These are phyloP conservation scores for Vararia minispora DNA, from an alignment of 768 basidiomycete species.

Conservation along the genomic window DNA sequence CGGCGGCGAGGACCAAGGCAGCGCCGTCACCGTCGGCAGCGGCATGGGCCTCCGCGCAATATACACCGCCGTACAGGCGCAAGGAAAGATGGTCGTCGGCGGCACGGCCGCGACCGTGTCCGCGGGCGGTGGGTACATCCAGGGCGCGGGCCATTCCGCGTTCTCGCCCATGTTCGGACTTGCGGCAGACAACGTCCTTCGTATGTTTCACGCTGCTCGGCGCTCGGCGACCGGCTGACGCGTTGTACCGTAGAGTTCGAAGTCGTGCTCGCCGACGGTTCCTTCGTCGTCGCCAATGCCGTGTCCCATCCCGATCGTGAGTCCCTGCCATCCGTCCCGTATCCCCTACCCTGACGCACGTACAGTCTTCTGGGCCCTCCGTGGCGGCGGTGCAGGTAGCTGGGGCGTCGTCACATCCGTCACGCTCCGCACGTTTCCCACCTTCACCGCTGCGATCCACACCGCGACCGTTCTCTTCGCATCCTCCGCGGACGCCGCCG, in stretches of 20 bases:
- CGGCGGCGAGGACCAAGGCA: slow-evolving; percentile 14
- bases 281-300: slow-evolving; percentile 17
- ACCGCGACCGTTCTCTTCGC: not conserved
- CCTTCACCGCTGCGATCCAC: slow-evolving; percentile 3
- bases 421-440: slow-evolving; percentile 10
- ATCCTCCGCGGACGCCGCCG: not conserved
- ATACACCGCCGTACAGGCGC: slow-evolving; percentile 12
- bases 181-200: slow-evolving; percentile 19
- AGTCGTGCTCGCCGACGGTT: slow-evolving; percentile 22
- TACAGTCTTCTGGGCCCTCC: slow-evolving; percentile 16
- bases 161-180: slow-evolving; percentile 18
- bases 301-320: slow-evolving; percentile 18
- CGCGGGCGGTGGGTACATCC: slow-evolving; percentile 23
- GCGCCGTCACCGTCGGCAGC: slow-evolving; percentile 16
- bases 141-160: slow-evolving; percentile 22
- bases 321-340: not conserved
- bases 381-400: slow-evolving; percentile 5
- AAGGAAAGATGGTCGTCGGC: slow-evolving; percentile 16
- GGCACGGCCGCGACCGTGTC: slow-evolving; percentile 20
- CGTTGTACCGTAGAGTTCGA: slow-evolving; percentile 16
- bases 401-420: slow-evolving; percentile 9
- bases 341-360: slow-evolving; percentile 4
- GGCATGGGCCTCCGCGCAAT: slow-evolving; percentile 13
- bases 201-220: slow-evolving; percentile 2
- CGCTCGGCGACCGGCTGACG: not conserved